Evolutionary conservation across 495 filamentous ascomycete species (phyloP).

Genomic region (Trichocladium uniseriatum): DNA sequence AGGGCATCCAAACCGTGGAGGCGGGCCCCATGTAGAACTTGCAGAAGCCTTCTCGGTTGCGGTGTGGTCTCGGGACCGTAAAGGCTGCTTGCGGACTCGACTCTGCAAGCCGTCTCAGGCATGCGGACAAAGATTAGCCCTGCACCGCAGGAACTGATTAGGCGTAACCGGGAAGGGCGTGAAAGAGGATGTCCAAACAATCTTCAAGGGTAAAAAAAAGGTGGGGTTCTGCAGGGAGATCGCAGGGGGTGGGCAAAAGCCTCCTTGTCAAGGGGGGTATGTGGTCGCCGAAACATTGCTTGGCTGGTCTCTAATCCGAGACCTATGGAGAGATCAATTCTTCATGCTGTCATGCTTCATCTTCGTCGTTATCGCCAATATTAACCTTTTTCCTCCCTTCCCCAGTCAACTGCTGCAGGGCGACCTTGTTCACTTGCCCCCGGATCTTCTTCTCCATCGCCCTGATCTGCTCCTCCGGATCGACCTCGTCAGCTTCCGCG

Average conservation of each 20-base stretch:
- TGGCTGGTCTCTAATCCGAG: constrained; percentile 7
- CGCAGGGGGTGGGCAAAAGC: constrained; percentile 5
- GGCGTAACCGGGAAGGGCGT: constrained; percentile 4
- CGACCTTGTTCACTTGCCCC: constrained; percentile 76
- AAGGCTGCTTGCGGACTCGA: constrained; percentile 7
- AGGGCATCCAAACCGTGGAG: constrained; percentile 24
- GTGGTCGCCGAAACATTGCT: constrained; percentile 17
- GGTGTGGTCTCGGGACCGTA: constrained; percentile 5
- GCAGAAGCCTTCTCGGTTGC: constrained; percentile 6
- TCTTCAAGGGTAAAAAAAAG: constrained; percentile 7
- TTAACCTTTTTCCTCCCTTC: constrained; percentile 78
- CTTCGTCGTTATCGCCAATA: constrained; percentile 63
- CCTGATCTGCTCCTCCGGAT: constrained; percentile 91
- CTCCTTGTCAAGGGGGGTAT: constrained; percentile 18
- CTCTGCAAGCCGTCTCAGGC: constrained; percentile 10
- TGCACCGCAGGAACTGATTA: constrained; percentile 16
- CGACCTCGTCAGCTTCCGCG: constrained; percentile 71
- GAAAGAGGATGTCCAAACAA: constrained; percentile 12
- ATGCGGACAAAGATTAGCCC: constrained; percentile 23
- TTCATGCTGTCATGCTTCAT: constrained; percentile 32
- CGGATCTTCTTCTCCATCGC: constrained; percentile 93
- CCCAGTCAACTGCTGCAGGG: constrained; percentile 76
- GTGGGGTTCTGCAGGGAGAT: constrained; percentile 12
- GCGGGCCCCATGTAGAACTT: constrained; percentile 7
- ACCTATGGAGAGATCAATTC: constrained; percentile 16